Percentiles rank a stretch among this genome's conserved stretches.
These are phyloP conservation scores for Aspergillus brasiliensis DNA, from an alignment of 2,329 filamentous ascomycete genomes.

Conservation along the genomic window DNA sequence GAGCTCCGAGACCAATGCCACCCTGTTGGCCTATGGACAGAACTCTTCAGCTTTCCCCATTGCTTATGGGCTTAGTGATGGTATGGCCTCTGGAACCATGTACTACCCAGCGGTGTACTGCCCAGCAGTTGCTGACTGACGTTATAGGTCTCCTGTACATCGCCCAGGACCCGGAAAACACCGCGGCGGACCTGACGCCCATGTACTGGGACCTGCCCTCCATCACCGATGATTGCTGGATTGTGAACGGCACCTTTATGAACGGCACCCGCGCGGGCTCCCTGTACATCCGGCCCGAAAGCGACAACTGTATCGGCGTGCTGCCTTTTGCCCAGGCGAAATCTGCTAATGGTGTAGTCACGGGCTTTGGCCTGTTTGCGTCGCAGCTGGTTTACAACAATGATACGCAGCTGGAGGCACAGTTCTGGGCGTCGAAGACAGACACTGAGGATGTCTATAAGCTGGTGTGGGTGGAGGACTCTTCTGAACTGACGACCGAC, in stretches of 20 bases:
- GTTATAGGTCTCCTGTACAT: not conserved
- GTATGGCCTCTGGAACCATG: not conserved
- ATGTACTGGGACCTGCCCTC: constrained; percentile 2
- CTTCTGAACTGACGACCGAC: not conserved
- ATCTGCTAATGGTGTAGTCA: not conserved
- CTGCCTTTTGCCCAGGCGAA: not conserved
- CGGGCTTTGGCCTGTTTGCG: constrained; percentile 3
- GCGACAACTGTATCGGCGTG: not conserved
- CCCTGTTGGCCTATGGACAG: not conserved
- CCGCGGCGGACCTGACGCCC: not conserved
- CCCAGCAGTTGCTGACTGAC: not conserved
- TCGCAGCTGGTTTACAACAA: constrained; percentile 4
- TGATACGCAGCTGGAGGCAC: not conserved
- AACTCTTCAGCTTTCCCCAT: not conserved
- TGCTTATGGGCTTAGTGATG: not conserved
- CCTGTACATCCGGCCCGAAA: not conserved
- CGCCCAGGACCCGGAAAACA: not conserved
- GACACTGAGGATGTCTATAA: not conserved
- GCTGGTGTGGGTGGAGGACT: not conserved
- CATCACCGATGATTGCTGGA: constrained; percentile 4
- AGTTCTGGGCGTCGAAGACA: not conserved
- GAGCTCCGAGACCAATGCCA: not conserved
- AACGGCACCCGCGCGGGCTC: not conserved
- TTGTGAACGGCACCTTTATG: not conserved
- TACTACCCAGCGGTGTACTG: not conserved